Evolutionary conservation across 1,139 yeast genomes (phyloP), one percentile per base, ranked within the genome.

Genomic region (Geotrichum fermentans): DNA sequence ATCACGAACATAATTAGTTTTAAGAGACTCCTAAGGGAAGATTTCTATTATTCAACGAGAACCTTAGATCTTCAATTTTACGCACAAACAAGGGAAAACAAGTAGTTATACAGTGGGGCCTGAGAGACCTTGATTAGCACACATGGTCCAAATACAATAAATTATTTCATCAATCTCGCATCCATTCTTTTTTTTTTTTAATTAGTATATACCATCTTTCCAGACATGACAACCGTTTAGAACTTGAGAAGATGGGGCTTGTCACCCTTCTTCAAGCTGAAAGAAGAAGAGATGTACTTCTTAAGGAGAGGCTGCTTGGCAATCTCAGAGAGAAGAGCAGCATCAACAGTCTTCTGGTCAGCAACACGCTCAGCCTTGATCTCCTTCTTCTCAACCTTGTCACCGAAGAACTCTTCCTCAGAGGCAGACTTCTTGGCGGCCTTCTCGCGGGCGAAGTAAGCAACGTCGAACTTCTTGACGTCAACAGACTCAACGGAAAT

Each of bases 231-330:
- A 35, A 46, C 36, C 46, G 29, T 45, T 84, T 88, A 92, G 77
- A 92, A 92, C 81, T 87, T 88, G 83, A 92, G 89, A 75, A 87
- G 85, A 78, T 92, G 98, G 71, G 98, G 98, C 77, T 79, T 89
- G 82, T 92, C 98, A 77, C 98, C 98, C 78, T 80, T 83, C 88
- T 89, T 90, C 77, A 94, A 84, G 67, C 96, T 84, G 92, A 92
- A 92, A 65, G 95, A 79, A 68, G 97, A 76, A 66, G 96, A 85
- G 75, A 92, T 84, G 87, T 92, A 92, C 79, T 90, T 96, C 79
- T 89, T 87, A 75, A 92, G 87, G 74, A 89, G 82, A 73, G 97
- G 96, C 68, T 97, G 89, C 83, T 90, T 86, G 84, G 90, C 89
- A 80, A 92, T 86, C 77, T 85, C 92, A 66, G 92, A 74, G 71